Evolutionary conservation across 1,284 basidiomycete genomes (phyloP).

Genomic region (Coriolopsis trogii): DNA sequence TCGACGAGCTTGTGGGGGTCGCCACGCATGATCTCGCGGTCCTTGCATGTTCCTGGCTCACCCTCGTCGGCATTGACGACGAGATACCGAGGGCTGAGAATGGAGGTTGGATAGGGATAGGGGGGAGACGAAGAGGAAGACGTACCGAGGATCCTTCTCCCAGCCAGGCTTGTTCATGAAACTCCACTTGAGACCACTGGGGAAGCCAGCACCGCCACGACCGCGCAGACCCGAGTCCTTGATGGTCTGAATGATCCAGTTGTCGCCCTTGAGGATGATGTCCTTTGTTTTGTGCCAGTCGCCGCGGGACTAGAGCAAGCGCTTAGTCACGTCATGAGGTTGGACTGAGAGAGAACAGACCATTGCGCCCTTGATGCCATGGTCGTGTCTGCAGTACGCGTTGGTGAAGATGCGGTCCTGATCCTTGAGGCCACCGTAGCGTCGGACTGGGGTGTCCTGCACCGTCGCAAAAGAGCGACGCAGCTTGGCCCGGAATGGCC

Average conservation of each 20-base stretch:
- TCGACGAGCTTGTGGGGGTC: conserved; percentile 99
- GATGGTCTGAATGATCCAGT: conserved; percentile 96
- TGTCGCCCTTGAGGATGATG: conserved; percentile 92
- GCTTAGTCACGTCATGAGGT: conserved; percentile 9
- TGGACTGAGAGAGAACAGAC: conserved; percentile 42
- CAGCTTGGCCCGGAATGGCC: conserved; percentile 43
- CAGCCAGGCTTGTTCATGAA: conserved; percentile 99
- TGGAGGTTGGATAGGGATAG: not conserved
- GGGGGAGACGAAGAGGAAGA: not conserved
- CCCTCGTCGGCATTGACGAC: conserved; percentile 99
- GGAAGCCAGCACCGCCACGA: conserved; percentile 97
- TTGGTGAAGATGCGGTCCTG: conserved; percentile 95
- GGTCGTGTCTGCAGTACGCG: conserved; percentile 82
- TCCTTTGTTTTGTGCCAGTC: conserved; percentile 99
- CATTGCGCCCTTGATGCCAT: conserved; percentile 87
- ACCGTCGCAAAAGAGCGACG: conserved; percentile 73
- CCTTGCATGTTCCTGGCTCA: conserved; percentile 99
- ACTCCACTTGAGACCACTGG: conserved; percentile 96
- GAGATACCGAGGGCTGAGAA: conserved; percentile 83
- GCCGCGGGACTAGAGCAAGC: conserved; percentile 71
- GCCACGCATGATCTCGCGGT: conserved; percentile 96
- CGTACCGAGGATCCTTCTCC: conserved; percentile 90
- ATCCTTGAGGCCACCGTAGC: conserved; percentile 90
- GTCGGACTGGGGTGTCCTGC: conserved; percentile 79
- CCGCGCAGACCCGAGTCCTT: conserved; percentile 97